phyloP scores from a whole-genome alignment of 73 alveolate species.

The Paramecium bursaria region DNA sequence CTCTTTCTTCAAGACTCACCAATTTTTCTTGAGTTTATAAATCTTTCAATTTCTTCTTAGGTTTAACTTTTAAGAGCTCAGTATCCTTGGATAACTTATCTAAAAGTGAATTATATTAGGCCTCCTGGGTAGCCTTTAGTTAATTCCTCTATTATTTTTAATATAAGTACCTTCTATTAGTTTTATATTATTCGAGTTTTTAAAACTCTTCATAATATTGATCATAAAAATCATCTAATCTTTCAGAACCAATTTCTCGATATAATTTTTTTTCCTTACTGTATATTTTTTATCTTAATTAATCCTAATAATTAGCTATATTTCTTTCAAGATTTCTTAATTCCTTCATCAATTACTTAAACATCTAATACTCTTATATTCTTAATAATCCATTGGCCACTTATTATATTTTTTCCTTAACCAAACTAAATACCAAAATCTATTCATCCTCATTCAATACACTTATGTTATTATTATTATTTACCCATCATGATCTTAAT shows the following conservation, averaged over 20 bases:
- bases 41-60: constrained; percentile 86
- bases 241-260: constrained; percentile 92
- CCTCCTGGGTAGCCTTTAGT: constrained; percentile 80
- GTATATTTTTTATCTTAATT: constrained; percentile 87
- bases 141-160: constrained; percentile 80
- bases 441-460: constrained; percentile 79
- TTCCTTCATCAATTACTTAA: constrained; percentile 84
- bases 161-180: constrained; percentile 60
- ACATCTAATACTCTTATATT: constrained; percentile 77
- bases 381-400: constrained; percentile 61
- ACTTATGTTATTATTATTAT: not conserved
- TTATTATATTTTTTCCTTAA: constrained; percentile 82
- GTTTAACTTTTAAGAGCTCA: constrained; percentile 88
- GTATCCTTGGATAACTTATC: constrained; percentile 87
- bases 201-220: constrained; percentile 87
- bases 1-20: constrained; percentile 94
- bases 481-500: constrained; percentile 82
- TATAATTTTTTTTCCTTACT: constrained; percentile 82
- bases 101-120: constrained; percentile 81
- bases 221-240: constrained; percentile 88
- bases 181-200: constrained; percentile 78
- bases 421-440: constrained; percentile 78
- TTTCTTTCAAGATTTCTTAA: constrained; percentile 83
- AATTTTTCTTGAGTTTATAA: constrained; percentile 91
- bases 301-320: constrained; percentile 85